Conservation (phyloP, 139 green algal genomes). For the Tetradesmus obliquus region DNA sequence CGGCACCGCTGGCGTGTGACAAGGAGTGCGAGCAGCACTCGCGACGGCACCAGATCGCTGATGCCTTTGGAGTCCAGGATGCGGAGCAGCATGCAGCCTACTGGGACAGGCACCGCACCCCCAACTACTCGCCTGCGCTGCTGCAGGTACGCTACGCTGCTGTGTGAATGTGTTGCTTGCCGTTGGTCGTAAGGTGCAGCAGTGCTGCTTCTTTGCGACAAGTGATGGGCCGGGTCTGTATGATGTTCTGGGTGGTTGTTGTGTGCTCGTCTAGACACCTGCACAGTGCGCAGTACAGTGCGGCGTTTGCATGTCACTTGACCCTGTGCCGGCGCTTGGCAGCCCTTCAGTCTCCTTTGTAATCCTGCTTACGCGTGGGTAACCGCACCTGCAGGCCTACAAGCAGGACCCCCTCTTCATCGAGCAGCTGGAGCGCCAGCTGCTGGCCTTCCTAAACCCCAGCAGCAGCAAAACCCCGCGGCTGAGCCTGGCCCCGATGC, state of each 20-base stretch:
- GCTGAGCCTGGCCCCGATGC: conserved; percentile 49
- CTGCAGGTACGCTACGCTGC: conserved; percentile 43
- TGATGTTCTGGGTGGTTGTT: no score
- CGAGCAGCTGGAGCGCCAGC: conserved; percentile 63
- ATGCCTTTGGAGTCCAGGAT: conserved; percentile 75
- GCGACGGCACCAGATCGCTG: conserved; percentile 61
- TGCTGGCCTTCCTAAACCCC: conserved; percentile 64
- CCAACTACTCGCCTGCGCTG: conserved; percentile 54
- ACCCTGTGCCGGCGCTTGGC: no score
- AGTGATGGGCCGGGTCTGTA: no score
- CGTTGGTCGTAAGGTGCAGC: neutral
- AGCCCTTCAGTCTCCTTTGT: no score
- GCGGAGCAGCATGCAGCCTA: conserved; percentile 56
- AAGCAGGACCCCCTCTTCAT: conserved; percentile 59
- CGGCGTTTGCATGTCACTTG: no score
- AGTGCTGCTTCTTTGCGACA: neutral
- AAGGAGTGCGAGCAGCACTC: conserved; percentile 58
- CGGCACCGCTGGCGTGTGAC: conserved; percentile 66
- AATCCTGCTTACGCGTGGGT: no score
- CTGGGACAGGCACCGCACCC: conserved; percentile 64
- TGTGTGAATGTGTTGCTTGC: neutral
- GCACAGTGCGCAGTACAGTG: no score
- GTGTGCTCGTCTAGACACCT: no score
- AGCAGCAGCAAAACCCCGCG: neutral
- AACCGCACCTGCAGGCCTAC: conserved; percentile 38